Conservation (phyloP, 2,329 filamentous ascomycete genomes). For the Fusarium metavorans region DNA sequence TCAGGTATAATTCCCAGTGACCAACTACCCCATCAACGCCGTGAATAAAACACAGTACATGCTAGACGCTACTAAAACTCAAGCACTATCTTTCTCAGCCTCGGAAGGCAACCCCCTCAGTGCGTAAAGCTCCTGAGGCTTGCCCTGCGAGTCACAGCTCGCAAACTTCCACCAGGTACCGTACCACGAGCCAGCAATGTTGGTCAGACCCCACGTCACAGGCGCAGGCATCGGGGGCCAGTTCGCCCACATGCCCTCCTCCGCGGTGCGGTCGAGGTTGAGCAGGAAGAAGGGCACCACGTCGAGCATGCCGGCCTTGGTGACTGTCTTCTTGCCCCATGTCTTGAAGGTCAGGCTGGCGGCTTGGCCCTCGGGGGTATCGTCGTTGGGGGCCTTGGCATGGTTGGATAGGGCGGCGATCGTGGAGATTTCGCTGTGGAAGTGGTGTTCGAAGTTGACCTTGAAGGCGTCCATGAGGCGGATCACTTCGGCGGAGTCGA, state of each 20-base stretch:
- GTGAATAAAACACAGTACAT: not conserved
- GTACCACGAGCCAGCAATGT: slow-evolving; percentile 68
- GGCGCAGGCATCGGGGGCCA: slow-evolving; percentile 75
- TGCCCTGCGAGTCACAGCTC: slow-evolving; percentile 67
- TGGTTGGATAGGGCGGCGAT: slow-evolving; percentile 64
- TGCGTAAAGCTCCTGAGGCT: slow-evolving; percentile 66
- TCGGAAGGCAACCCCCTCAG: slow-evolving; percentile 44
- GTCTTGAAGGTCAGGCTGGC: slow-evolving; percentile 66
- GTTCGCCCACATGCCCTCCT: slow-evolving; percentile 69
- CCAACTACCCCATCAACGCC: slow-evolving; percentile 7
- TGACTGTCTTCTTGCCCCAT: slow-evolving; percentile 74
- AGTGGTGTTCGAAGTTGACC: slow-evolving; percentile 63
- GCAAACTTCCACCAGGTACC: slow-evolving; percentile 73
- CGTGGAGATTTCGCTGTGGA: slow-evolving; percentile 66
- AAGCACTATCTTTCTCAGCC: not conserved
- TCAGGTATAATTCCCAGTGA: slow-evolving; percentile 1
- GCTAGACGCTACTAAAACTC: not conserved
- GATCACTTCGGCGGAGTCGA: slow-evolving; percentile 59
- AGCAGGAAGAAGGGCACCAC: slow-evolving; percentile 74
- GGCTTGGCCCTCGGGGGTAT: slow-evolving; percentile 57
- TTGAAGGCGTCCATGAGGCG: slow-evolving; percentile 65
- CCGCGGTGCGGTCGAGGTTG: slow-evolving; percentile 70
- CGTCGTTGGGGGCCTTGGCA: slow-evolving; percentile 61
- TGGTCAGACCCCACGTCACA: slow-evolving; percentile 70
- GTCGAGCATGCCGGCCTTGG: slow-evolving; percentile 68